Conservation (phyloP, 768 basidiomycete species). For the Suillus occidentalis region DNA sequence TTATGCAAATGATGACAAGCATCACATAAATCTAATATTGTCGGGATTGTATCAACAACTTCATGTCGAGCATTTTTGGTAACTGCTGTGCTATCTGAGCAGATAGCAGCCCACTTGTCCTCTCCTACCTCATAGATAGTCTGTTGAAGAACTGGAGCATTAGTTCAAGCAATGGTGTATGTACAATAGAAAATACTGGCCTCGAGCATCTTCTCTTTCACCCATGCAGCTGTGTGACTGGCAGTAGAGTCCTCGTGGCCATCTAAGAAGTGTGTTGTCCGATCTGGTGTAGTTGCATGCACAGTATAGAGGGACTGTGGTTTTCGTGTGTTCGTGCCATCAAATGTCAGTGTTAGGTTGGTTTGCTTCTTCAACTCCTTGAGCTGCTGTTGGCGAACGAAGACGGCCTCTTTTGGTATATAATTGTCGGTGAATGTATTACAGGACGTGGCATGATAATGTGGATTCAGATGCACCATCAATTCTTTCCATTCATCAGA, state of each 20-base stretch:
- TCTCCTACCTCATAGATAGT: neutral
- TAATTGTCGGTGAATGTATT: too few species aligned
- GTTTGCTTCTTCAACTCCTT: too few species aligned
- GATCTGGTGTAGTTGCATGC: too few species aligned
- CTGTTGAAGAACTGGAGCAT: constrained; percentile 1
- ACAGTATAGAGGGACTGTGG: neutral
- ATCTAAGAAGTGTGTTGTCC: neutral
- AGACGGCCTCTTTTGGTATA: too few species aligned
- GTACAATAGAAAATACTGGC: too few species aligned
- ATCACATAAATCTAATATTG: too few species aligned
- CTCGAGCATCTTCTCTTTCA: neutral
- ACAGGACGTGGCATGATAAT: too few species aligned
- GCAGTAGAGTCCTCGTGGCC: neutral
- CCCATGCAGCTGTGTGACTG: neutral
- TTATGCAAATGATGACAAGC: too few species aligned
- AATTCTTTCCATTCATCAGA: too few species aligned
- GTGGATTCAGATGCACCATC: too few species aligned
- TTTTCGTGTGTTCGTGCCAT: neutral
- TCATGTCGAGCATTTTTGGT: constrained; percentile 6
- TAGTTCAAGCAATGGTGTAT: neutral
- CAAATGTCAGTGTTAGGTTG: neutral
- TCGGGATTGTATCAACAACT: too few species aligned
- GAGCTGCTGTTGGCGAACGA: neutral
- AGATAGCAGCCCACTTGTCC: constrained; percentile 2
- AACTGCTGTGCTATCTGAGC: constrained; percentile 1